Conservation (phyloP, 768 basidiomycete species). For the Hebeloma cylindrosporum region DNA sequence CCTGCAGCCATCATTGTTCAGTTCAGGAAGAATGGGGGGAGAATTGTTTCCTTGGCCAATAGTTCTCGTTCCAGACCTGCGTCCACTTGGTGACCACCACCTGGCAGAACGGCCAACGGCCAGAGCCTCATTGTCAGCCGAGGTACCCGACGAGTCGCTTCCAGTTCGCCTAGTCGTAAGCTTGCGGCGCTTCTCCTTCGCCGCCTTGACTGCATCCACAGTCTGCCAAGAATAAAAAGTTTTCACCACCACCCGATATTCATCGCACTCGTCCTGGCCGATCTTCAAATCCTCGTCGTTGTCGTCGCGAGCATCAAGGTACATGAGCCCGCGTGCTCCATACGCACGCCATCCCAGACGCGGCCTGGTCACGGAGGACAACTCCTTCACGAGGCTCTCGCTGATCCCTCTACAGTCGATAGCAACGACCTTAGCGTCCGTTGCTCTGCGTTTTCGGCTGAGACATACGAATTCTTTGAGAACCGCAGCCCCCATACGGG, state of each 20-base stretch:
- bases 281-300: constrained; percentile 60
- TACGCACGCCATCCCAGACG: constrained; percentile 74
- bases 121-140: constrained; percentile 20
- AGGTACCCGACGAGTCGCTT: constrained; percentile 34
- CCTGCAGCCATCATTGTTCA: constrained; percentile 62
- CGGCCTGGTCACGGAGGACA: constrained; percentile 58
- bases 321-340: constrained; percentile 67
- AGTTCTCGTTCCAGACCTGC: constrained; percentile 29
- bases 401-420: constrained; percentile 75
- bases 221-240: constrained; percentile 86
- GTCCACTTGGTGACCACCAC: constrained; percentile 60
- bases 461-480: constrained; percentile 68
- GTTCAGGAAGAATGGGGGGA: constrained; percentile 44
- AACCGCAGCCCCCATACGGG: constrained; percentile 60
- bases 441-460: constrained; percentile 44
- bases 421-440: constrained; percentile 60
- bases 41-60: constrained; percentile 46
- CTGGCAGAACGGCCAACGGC: constrained; percentile 28
- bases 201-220: constrained; percentile 71
- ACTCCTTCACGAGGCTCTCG: constrained; percentile 62
- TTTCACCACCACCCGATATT: constrained; percentile 70
- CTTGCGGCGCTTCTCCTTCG: constrained; percentile 68
- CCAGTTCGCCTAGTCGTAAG: constrained; percentile 41
- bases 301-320: constrained; percentile 68
- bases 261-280: constrained; percentile 83